Evolutionary conservation across 2,329 filamentous ascomycete species (phyloP).

Genomic region (Didymella pinodella): DNA sequence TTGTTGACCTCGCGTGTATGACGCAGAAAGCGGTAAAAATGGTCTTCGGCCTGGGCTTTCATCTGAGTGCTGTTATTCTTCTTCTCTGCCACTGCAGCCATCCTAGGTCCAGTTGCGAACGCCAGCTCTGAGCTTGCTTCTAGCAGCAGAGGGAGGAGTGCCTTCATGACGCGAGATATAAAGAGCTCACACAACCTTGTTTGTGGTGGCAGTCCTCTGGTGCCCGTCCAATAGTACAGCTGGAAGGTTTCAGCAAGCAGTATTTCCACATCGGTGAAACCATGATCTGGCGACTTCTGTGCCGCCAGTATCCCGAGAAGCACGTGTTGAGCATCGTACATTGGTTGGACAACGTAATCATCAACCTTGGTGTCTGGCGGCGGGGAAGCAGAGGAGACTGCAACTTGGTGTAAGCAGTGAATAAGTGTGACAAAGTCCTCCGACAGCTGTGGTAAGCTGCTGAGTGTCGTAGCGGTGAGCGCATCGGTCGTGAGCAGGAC

Average conservation of each 20-base stretch:
- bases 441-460: constrained; percentile 23
- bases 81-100: neutral
- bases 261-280: constrained; percentile 25
- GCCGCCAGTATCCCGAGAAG: constrained; percentile 22
- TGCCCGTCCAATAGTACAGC: constrained; percentile 30
- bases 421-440: constrained; percentile 22
- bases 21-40: constrained; percentile 12
- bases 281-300: constrained; percentile 22
- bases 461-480: constrained; percentile 22
- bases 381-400: constrained; percentile 14
- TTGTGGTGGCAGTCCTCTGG: constrained; percentile 25
- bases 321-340: constrained; percentile 30
- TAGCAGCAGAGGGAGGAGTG: constrained; percentile 25
- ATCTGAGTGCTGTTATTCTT: neutral
- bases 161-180: constrained; percentile 27
- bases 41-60: neutral
- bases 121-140: constrained; percentile 17
- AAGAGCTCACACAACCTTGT: constrained; percentile 31
- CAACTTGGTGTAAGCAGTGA: constrained; percentile 26
- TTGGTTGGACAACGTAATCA: constrained; percentile 22
- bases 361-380: constrained; percentile 19
- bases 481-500: constrained; percentile 18
- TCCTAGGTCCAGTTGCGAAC: constrained; percentile 1
- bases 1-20: constrained; percentile 22
- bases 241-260: constrained; percentile 30